Percentiles rank a stretch among this genome's conserved stretches.
phyloP scores from a whole-genome alignment of 164 flowering plant species.

The Houttuynia cordata region DNA sequence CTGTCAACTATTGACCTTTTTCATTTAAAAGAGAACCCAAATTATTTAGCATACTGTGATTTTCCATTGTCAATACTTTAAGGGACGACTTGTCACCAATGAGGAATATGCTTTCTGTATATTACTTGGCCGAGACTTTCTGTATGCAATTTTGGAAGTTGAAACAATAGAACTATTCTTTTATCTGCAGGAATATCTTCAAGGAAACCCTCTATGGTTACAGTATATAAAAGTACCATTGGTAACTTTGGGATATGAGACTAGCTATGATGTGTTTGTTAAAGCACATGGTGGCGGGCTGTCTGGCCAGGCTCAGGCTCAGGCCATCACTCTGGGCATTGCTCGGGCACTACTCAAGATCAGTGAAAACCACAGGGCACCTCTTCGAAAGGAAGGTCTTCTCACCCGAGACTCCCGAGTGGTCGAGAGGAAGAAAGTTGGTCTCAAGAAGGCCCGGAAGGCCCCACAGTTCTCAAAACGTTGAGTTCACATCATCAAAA shows the following conservation, averaged over 20 bases:
- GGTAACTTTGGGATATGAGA: constrained; percentile 61
- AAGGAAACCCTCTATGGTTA: constrained; percentile 90
- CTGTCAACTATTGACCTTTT: no score
- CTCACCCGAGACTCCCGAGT: constrained; percentile 84
- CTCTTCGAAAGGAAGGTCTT: constrained; percentile 72
- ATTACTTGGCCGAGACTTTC: no score
- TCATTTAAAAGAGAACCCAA: no score
- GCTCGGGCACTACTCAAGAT: constrained; percentile 92
- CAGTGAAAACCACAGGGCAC: constrained; percentile 51
- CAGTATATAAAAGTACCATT: constrained; percentile 73
- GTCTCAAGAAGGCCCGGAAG: constrained; percentile 90
- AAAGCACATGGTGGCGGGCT: constrained; percentile 98
- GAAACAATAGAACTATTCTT: no score
- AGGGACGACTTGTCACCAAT: no score
- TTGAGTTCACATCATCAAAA: constrained; percentile 28
- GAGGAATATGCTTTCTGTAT: no score
- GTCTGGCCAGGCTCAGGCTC: constrained; percentile 98
- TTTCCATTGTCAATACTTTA: no score
- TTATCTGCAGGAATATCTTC: constrained; percentile 77
- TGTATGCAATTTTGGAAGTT: no score
- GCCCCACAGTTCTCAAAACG: constrained; percentile 84
- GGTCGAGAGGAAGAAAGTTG: constrained; percentile 93
- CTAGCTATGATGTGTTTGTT: constrained; percentile 77
- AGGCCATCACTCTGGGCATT: constrained; percentile 86
- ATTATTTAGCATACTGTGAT: no score